Evolutionary conservation across 2,329 filamentous ascomycete genomes (phyloP).

Genomic region (Fusarium sp.): DNA sequence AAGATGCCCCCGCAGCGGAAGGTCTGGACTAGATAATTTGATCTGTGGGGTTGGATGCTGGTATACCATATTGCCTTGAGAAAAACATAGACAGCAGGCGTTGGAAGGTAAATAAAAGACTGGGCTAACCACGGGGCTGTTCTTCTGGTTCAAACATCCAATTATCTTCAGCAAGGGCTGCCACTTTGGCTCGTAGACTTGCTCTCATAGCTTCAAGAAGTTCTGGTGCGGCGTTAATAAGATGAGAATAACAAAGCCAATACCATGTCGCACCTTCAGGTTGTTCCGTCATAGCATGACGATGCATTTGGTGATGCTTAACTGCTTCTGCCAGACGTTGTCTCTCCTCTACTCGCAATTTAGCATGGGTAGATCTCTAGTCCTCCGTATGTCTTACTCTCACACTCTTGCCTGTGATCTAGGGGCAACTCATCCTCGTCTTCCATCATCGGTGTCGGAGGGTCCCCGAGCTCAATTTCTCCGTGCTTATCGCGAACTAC

Average conservation of each 20-base stretch:
- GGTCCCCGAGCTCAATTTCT: constrained; percentile 68
- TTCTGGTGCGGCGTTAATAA: constrained; percentile 56
- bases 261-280: constrained; percentile 65
- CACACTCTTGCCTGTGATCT: constrained; percentile 66
- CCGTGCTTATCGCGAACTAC: constrained; percentile 71
- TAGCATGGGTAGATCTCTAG: background rate
- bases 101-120: constrained; percentile 38
- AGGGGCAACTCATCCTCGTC: constrained; percentile 64
- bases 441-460: constrained; percentile 61
- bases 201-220: constrained; percentile 74
- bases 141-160: constrained; percentile 89
- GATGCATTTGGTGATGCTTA: constrained; percentile 67
- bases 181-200: constrained; percentile 77
- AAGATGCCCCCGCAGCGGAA: constrained; percentile 64
- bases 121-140: constrained; percentile 50
- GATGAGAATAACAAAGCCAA: background rate
- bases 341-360: constrained; percentile 59
- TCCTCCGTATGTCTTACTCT: constrained; percentile 53
- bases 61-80: constrained; percentile 40
- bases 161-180: constrained; percentile 79
- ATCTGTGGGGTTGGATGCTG: constrained; percentile 1
- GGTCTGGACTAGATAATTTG: constrained; percentile 62
- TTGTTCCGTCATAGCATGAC: constrained; percentile 66
- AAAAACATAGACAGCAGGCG: constrained; percentile 42
- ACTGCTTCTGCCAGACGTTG: constrained; percentile 69